Evolutionary conservation across 768 basidiomycete species (phyloP).

Genomic region (Boletus bicolor): DNA sequence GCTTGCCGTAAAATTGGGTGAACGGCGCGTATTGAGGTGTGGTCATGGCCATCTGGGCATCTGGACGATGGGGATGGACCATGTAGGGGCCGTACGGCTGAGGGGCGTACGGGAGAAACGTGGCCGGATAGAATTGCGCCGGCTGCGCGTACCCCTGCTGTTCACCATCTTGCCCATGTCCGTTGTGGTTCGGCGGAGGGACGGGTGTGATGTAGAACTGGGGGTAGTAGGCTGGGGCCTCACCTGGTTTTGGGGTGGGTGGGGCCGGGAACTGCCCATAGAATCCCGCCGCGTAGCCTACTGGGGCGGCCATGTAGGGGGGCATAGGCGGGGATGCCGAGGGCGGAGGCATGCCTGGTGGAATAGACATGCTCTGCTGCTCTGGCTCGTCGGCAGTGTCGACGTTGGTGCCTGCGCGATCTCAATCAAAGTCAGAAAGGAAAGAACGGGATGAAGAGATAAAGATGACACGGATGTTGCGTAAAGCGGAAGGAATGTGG

Average conservation of each 20-base stretch:
- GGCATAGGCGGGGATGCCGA: constrained; percentile 47
- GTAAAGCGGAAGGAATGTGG: constrained; percentile 18
- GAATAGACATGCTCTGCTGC: constrained; percentile 41
- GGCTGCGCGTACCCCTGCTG: constrained; percentile 39
- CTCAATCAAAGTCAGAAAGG: constrained; percentile 48
- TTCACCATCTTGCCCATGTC: constrained; percentile 41
- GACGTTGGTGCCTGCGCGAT: constrained; percentile 56
- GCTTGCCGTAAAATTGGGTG: constrained; percentile 38
- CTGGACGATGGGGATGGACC: constrained; percentile 41
- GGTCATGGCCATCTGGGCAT: constrained; percentile 36
- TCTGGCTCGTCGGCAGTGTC: constrained; percentile 44
- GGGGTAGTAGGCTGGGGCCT: constrained; percentile 50
- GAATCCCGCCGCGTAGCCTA: constrained; percentile 53
- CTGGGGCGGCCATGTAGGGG: constrained; percentile 47
- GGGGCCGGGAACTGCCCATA: constrained; percentile 54
- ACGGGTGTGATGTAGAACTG: constrained; percentile 47
- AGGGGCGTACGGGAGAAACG: constrained; percentile 45
- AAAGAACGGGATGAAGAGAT: constrained; percentile 6
- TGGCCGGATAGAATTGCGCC: constrained; percentile 45
- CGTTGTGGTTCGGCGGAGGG: constrained; percentile 39
- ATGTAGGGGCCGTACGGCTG: constrained; percentile 50
- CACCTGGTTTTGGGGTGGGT: constrained; percentile 48
- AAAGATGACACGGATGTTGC: constrained; percentile 8
- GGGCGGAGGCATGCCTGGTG: constrained; percentile 41
- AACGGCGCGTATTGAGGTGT: constrained; percentile 39